Evolutionary conservation across 371 early-diverging fungal species (phyloP), one percentile per base, ranked within the genome.

Genomic region (Batrachochytrium dendrobatidis): DNA sequence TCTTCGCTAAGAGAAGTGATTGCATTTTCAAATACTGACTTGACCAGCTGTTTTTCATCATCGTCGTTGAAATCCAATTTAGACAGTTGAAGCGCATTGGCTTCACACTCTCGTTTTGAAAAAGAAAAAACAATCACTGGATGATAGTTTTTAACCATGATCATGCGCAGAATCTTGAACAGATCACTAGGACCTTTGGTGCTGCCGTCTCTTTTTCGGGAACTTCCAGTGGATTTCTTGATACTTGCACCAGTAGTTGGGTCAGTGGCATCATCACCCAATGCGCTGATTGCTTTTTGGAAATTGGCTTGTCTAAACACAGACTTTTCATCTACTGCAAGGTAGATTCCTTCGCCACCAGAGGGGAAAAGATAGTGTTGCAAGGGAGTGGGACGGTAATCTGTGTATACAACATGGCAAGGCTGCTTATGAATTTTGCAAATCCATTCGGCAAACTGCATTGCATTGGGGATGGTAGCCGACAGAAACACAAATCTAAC

Each of bases 371-470:
- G 63, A 63, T 96, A 98, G 70, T 99, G 87, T 63, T 96, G 95
- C 55, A 99, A 74, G 17, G 99, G 99, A 0, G 96, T 97, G 2
- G 99, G 99, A 53, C 99, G 88, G 77, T 92, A 99, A 74, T 98
- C 98, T 8, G 99, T 99, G 74, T 98, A 99, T 15, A 99, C 98
- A 56, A 99, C 96, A 68, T 99, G 99, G 66, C 99, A 97, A 8
- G 95, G 91, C 66, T 97, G 98, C 51, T 89, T 82, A 72, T 99
- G 95, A 31, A 94, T 89, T 46, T 88, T 88, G 61, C 91, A 88
- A 62, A 99, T 95, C 99, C 99, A 99, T 73, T 95, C 89, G 10
- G 99, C 99, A 83, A 99, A 99, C 73, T 99, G 92, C 84, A 91
- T 88, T 25, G 99, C 99, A 66, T 99, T 99, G 22, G 99, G 99